These are phyloP conservation scores for Flaveria trinervia DNA, from an alignment of 129 eudicot genomes.

Conservation along the genomic window DNA sequence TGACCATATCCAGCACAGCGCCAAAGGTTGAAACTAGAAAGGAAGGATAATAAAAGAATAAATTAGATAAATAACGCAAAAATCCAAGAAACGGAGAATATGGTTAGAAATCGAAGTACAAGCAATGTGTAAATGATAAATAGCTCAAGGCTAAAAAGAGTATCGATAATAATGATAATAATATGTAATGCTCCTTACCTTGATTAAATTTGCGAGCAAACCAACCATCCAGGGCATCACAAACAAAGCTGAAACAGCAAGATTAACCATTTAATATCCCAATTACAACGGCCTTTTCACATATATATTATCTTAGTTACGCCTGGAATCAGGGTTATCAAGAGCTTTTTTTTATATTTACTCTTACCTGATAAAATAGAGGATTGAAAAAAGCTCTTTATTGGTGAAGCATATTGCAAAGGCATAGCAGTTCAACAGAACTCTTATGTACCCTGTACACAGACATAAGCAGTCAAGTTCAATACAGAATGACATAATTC, in stretches of 20 bases:
- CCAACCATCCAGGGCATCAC: conserved; percentile 98
- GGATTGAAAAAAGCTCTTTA: conserved; percentile 75
- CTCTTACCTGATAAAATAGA: conserved; percentile 76
- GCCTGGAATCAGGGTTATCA: not conserved
- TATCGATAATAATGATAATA: conserved; percentile 10
- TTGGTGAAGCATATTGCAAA: conserved; percentile 81
- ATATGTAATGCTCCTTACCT: conserved; percentile 50
- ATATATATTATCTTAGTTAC: conserved; percentile 5
- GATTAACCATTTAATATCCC: conserved; percentile 16
- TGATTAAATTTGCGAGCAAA: conserved; percentile 96
- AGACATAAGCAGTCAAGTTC: conserved; percentile 18
- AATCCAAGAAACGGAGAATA: not conserved
- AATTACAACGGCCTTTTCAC: not conserved
- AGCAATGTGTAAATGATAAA: not conserved
- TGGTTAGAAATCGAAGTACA: not conserved
- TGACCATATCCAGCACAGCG: conserved; percentile 98
- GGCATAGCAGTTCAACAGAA: conserved; percentile 79
- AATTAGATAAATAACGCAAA: conserved; percentile 18
- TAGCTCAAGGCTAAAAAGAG: not conserved
- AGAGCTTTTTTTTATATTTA: not conserved
- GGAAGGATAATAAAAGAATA: conserved; percentile 16
- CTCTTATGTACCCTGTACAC: conserved; percentile 79
- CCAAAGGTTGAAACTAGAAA: conserved; percentile 86
- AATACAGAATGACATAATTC: not conserved
- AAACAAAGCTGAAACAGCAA: conserved; percentile 73